These are phyloP conservation scores for Cryphonectria radicalis DNA, from an alignment of 2,329 filamentous ascomycete genomes.

Conservation along the genomic window DNA sequence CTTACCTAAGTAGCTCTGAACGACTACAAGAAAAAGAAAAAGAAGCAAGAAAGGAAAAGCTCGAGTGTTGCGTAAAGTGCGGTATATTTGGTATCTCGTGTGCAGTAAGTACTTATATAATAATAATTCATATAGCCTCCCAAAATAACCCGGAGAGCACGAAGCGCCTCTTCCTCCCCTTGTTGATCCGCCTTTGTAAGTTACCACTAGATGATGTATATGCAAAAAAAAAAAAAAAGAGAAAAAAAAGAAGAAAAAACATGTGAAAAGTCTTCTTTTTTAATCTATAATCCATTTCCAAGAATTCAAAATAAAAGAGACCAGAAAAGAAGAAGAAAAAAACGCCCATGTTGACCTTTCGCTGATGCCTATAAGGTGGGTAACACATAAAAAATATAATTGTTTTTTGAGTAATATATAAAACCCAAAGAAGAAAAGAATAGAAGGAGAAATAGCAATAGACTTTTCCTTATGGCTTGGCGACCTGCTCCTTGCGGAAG, in stretches of 20 bases:
- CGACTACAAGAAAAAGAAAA: too few species aligned
- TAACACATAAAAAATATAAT: background rate
- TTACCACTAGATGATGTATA: background rate
- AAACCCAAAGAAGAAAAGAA: slow-evolving; percentile 9
- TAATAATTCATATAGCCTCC: slow-evolving; percentile 5
- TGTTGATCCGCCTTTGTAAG: background rate
- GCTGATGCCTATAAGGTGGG: slow-evolving; percentile 25
- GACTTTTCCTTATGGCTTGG: slow-evolving; percentile 48
- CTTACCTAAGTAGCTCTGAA: background rate
- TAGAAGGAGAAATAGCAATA: slow-evolving; percentile 7
- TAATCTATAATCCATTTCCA: background rate
- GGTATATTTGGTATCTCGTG: slow-evolving; percentile 15
- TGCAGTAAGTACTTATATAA: background rate
- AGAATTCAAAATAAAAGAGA: slow-evolving; percentile 1
- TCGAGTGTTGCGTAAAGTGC: background rate
- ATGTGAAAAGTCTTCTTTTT: background rate
- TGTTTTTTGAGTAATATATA: background rate
- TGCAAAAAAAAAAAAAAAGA: background rate
- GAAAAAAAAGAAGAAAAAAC: too few species aligned
- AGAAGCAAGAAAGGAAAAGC: background rate
- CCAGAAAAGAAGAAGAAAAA: slow-evolving; percentile 5
- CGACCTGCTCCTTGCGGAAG: slow-evolving; percentile 62
- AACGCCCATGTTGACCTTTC: slow-evolving; percentile 24
- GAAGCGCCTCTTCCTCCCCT: background rate
- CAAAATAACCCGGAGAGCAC: background rate